Percentiles rank a stretch among this genome's conserved stretches.
Evolutionary conservation across 2,329 filamentous ascomycete genomes (phyloP).

Genomic region (Alternaria angustiovoidea): DNA sequence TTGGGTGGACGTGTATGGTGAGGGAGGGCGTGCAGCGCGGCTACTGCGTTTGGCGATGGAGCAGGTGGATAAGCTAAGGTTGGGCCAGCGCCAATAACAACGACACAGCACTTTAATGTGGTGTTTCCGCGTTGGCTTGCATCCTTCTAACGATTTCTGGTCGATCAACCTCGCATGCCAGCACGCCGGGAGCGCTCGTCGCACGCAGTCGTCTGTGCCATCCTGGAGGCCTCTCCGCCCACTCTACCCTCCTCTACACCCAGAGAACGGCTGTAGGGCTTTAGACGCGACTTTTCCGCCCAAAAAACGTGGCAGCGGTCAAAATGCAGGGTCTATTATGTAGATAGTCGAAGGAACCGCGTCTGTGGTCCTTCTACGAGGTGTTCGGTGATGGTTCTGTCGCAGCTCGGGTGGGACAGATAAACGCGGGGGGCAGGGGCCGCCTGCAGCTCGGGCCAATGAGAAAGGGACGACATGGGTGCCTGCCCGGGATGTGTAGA

Average conservation of each 20-base stretch:
- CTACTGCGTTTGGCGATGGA: constrained; percentile 38
- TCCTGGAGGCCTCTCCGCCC: constrained; percentile 24
- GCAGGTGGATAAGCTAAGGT: constrained; percentile 9
- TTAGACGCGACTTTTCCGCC: constrained; percentile 42
- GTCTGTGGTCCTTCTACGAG: constrained; percentile 31
- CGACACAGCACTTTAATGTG: constrained; percentile 12
- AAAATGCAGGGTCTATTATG: constrained; percentile 36
- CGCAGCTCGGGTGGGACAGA: constrained; percentile 26
- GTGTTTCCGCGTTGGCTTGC: constrained; percentile 34
- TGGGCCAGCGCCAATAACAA: constrained; percentile 9
- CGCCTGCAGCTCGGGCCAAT: constrained; percentile 25
- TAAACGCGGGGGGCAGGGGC: constrained; percentile 34
- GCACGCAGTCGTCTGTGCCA: constrained; percentile 21
- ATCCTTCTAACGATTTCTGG: constrained; percentile 30
- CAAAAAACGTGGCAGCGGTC: constrained; percentile 41
- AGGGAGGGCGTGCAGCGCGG: constrained; percentile 12
- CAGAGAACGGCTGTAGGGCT: constrained; percentile 36
- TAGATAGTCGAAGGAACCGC: constrained; percentile 37
- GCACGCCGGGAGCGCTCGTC: constrained; percentile 33
- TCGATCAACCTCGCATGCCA: constrained; percentile 36
- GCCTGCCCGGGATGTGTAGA: constrained; percentile 12
- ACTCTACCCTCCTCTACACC: constrained; percentile 35
- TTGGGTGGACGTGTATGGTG: neutral
- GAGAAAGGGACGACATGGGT: constrained; percentile 14
- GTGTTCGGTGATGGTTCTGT: constrained; percentile 29